Evolutionary conservation across 176 grass and related monocot species (phyloP).

Genomic region (Carex scoparia): DNA sequence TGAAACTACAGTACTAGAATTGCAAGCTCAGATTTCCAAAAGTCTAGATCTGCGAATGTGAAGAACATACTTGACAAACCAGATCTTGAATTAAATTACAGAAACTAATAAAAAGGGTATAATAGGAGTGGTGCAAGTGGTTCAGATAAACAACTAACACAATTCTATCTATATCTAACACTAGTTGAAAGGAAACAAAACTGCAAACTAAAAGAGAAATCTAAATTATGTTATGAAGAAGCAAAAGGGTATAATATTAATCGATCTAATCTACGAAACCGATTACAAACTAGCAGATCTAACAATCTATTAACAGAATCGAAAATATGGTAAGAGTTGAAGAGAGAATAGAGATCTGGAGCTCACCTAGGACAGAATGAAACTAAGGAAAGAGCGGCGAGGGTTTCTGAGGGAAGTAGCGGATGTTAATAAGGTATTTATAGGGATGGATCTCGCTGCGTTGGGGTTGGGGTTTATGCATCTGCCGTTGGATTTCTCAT

Average conservation of each 20-base stretch:
- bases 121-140: not conserved
- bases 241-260: not conserved
- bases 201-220: not conserved
- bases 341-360: not conserved
- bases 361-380: not conserved
- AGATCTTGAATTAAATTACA: not conserved
- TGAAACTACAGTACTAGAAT: not conserved
- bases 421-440: not conserved
- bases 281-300: not conserved
- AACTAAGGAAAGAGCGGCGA: not conserved
- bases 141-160: not conserved
- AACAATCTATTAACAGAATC: not conserved
- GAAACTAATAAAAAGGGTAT: not conserved
- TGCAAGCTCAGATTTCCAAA: not conserved
- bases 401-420: not conserved
- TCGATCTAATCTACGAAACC: not conserved
- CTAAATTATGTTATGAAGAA: not conserved
- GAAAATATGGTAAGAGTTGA: not conserved
- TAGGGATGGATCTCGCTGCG: not conserved
- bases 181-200: not conserved
- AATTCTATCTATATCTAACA: not conserved
- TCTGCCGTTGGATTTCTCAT: slow-evolving; percentile 4
- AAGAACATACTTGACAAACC: not conserved
- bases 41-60: not conserved
- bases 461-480: not conserved